phyloP scores from a whole-genome alignment of 805 yeast genomes.

The Alloascoidea hylecoeti region DNA sequence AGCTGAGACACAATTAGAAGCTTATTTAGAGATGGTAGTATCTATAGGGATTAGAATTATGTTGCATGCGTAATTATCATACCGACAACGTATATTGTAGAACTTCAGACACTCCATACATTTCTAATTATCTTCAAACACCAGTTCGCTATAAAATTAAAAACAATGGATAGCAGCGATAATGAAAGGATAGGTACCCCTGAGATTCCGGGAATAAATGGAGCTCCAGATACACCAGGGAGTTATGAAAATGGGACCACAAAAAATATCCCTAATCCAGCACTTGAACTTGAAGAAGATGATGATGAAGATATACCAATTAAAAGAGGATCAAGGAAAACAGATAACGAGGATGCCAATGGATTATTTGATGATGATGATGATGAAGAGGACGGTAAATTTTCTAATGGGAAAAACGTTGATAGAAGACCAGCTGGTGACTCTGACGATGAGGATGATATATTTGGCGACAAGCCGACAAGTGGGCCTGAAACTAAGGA shows the following conservation, averaged over 20 bases:
- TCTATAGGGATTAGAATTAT: no score
- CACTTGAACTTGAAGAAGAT: neutral
- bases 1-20: no score
- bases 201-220: neutral
- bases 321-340: neutral
- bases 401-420: no score
- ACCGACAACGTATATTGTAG: no score
- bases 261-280: neutral
- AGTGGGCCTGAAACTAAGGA: slow-evolving; percentile 5
- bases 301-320: neutral
- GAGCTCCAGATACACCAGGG: neutral
- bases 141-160: no score
- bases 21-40: no score
- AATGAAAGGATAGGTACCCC: no score
- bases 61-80: no score
- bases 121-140: no score
- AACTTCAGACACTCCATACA: no score
- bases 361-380: neutral
- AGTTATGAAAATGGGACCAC: neutral
- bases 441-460: slow-evolving; percentile 10
- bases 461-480: slow-evolving; percentile 7
- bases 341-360: neutral
- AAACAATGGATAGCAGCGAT: no score
- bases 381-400: no score
- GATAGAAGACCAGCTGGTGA: slow-evolving; percentile 7